Percentiles rank a stretch among this genome's conserved stretches.
Conservation (phyloP, 176 grass and related monocot genomes). For the Phyllostachys edulis region DNA sequence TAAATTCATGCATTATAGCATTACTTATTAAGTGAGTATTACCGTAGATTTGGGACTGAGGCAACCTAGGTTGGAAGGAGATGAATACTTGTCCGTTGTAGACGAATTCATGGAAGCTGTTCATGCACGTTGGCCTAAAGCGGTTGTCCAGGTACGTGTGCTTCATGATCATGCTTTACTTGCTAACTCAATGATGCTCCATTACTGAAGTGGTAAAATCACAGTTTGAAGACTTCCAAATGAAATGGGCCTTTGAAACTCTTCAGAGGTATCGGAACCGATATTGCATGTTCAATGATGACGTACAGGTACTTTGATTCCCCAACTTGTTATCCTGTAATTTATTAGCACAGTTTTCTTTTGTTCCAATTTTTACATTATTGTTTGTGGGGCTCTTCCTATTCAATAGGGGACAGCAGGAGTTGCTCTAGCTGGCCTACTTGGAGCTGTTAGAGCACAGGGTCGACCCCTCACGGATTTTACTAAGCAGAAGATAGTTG, state of each 20-base stretch:
- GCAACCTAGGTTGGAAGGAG: conserved; percentile 91
- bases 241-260: conserved; percentile 99
- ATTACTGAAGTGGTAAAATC: conserved; percentile 24
- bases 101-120: conserved; percentile 99
- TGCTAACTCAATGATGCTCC: conserved; percentile 14
- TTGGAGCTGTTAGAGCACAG: conserved; percentile 90
- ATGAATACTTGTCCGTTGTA: conserved; percentile 84
- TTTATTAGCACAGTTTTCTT: conserved; percentile 5
- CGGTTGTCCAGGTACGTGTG: conserved; percentile 77
- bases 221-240: conserved; percentile 99
- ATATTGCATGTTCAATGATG: conserved; percentile 99
- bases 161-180: conserved; percentile 10
- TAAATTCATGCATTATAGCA: not conserved
- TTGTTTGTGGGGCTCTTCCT: conserved; percentile 12
- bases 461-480: conserved; percentile 73
- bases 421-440: conserved; percentile 95
- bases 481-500: conserved; percentile 90
- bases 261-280: conserved; percentile 82
- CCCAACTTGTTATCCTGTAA: not conserved
- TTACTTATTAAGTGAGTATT: conserved; percentile 32
- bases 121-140: conserved; percentile 92
- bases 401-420: conserved; percentile 83
- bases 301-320: conserved; percentile 64
- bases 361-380: not conserved
- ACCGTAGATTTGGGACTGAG: conserved; percentile 91